A percentile compares a stretch with the other conserved stretches of the same genome.
Evolutionary conservation across 495 filamentous ascomycete species (phyloP).

Genomic region (Amorphotheca resinae): DNA sequence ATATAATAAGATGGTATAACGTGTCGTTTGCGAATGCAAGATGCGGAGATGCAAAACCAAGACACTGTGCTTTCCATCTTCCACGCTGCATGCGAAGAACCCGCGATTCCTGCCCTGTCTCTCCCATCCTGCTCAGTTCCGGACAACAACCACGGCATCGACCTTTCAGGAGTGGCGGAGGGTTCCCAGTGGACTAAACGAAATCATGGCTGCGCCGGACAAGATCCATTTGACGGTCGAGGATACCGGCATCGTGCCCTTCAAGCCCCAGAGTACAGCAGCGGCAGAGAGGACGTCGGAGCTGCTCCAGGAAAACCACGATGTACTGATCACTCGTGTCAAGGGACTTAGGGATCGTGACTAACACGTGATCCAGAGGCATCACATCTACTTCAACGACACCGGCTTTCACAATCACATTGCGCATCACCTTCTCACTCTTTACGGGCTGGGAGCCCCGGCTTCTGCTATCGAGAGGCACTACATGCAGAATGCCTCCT

Average conservation of each 20-base stretch:
- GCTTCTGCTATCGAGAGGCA: slow-evolving; percentile 40
- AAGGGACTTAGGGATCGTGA: background rate
- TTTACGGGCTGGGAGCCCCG: slow-evolving; percentile 61
- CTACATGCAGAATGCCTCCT: slow-evolving; percentile 45
- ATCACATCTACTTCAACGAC: slow-evolving; percentile 71
- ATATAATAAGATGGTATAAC: too few relatives aligned
- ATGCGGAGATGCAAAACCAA: too few relatives aligned
- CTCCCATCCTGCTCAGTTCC: too few relatives aligned
- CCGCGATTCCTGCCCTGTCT: too few relatives aligned
- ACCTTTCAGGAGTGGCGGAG: too few relatives aligned
- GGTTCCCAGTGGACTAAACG: too few relatives aligned
- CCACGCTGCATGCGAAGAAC: too few relatives aligned
- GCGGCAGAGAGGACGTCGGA: slow-evolving; percentile 47
- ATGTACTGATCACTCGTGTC: slow-evolving; percentile 23
- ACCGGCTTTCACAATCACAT: slow-evolving; percentile 60
- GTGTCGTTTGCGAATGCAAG: too few relatives aligned
- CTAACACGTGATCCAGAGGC: slow-evolving; percentile 25
- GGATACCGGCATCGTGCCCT: slow-evolving; percentile 44
- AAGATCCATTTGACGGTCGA: slow-evolving; percentile 45
- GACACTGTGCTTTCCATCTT: too few relatives aligned
- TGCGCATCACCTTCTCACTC: slow-evolving; percentile 58
- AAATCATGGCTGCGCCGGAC: slow-evolving; percentile 53
- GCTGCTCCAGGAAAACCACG: slow-evolving; percentile 62
- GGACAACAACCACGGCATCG: too few relatives aligned
- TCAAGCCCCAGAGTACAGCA: slow-evolving; percentile 38